Percentiles rank a stretch among this genome's conserved stretches.
phyloP scores from a whole-genome alignment of 2,329 filamentous ascomycete genomes.

The Orbilia javanica region DNA sequence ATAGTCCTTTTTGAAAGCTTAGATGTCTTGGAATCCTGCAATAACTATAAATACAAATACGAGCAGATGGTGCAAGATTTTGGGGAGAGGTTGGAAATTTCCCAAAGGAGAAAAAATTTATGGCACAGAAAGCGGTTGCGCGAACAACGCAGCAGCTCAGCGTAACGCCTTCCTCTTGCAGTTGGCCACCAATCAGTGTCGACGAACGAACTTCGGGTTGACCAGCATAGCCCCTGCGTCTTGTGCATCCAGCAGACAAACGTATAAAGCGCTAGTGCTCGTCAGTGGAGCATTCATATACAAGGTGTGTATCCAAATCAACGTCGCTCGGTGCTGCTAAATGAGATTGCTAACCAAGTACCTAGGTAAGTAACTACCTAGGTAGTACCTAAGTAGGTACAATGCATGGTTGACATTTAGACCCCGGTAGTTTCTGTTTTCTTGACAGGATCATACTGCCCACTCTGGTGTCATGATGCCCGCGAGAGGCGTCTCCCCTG shows the following conservation, averaged over 20 bases:
- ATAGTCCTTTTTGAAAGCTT: slow-evolving; percentile 26
- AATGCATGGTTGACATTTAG: neutral
- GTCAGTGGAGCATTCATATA: too few relatives aligned
- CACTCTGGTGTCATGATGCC: slow-evolving; percentile 24
- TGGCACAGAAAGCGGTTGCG: slow-evolving; percentile 7
- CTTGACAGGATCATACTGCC: slow-evolving; percentile 7
- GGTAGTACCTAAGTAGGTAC: neutral
- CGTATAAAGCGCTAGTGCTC: too few relatives aligned
- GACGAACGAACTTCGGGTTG: slow-evolving; percentile 7
- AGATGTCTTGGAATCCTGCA: slow-evolving; percentile 5
- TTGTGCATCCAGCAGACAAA: too few relatives aligned
- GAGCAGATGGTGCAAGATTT: neutral
- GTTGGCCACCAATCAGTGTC: neutral
- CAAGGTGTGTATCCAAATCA: too few relatives aligned
- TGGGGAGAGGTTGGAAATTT: slow-evolving; percentile 29
- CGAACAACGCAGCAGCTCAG: neutral
- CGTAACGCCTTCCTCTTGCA: slow-evolving; percentile 4
- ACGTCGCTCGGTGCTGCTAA: too few relatives aligned
- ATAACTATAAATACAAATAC: slow-evolving; percentile 37
- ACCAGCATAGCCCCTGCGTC: slow-evolving; percentile 39
- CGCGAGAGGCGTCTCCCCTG: slow-evolving; percentile 13
- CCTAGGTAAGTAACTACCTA: neutral
- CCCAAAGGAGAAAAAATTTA: slow-evolving; percentile 26
- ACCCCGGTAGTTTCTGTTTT: slow-evolving; percentile 22
- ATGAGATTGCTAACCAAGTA: too few relatives aligned